phyloP scores from a whole-genome alignment of 1,284 basidiomycete genomes.

The Porogramme epimiltina region DNA sequence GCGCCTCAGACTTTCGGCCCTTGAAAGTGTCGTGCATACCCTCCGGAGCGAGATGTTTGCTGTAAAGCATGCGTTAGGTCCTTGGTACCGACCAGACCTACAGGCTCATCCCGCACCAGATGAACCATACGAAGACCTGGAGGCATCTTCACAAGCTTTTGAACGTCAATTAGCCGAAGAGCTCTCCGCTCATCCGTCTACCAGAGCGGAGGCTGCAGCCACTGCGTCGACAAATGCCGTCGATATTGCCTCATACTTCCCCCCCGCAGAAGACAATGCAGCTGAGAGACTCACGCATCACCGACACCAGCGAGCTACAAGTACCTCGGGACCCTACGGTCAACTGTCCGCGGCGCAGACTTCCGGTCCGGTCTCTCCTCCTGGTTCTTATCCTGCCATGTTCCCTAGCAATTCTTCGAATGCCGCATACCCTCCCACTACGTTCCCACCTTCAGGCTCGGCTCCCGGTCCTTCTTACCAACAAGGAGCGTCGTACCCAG shows the following conservation, averaged over 20 bases:
- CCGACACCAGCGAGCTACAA: too few species aligned
- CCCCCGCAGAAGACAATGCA: slow-evolving; percentile 30
- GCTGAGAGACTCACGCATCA: too few species aligned
- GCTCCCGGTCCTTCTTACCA: slow-evolving; percentile 11
- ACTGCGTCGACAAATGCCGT: slow-evolving; percentile 5
- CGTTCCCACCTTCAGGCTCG: slow-evolving; percentile 8
- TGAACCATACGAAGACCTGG: background rate
- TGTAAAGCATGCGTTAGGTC: slow-evolving; percentile 25
- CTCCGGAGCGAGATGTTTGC: slow-evolving; percentile 23
- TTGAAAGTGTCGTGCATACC: slow-evolving; percentile 24
- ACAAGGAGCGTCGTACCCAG: slow-evolving; percentile 18
- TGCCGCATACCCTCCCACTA: slow-evolving; percentile 7
- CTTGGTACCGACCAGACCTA: slow-evolving; percentile 25
- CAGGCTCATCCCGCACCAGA: background rate
- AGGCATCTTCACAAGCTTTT: background rate
- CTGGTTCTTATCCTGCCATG: slow-evolving; percentile 4
- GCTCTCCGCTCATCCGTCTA: slow-evolving; percentile 4
- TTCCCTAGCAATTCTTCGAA: slow-evolving; percentile 3
- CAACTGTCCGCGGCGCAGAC: background rate
- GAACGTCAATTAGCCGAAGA: slow-evolving; percentile 15
- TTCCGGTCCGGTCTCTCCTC: slow-evolving; percentile 7
- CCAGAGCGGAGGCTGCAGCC: slow-evolving; percentile 1
- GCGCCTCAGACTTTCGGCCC: slow-evolving; percentile 21
- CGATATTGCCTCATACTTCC: slow-evolving; percentile 53
- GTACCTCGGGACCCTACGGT: too few species aligned